Base-by-base conservation (phyloP, 139 green algal species). In the Pycnococcus provasolii region DNA sequence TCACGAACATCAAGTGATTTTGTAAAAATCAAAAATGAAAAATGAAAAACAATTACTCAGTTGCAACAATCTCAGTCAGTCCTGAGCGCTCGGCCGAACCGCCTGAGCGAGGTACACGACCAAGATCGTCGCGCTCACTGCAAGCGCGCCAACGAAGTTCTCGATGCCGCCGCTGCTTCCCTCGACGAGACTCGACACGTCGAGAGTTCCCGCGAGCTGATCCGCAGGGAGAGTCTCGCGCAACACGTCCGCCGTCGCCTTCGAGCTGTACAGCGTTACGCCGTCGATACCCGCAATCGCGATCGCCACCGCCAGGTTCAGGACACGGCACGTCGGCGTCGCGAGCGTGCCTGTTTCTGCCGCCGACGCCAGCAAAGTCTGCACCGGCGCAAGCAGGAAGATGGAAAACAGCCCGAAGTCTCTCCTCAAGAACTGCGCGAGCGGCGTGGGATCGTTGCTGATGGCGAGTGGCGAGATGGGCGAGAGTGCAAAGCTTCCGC, bases 51-150 rank as follows among this genome's bases (percentile, higher is more conserved):
- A 26, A 26, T 26, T 26, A 26, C 26, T 26, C 26, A 26, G 26
- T 26, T 26, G 26, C 26, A 26, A 26, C 26, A 26, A 26, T 26
- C 26, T 26, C 26, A 26, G 26, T 26, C 26, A 26, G 26, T 55
- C 48, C 48, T 55, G 48, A 37, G 9, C 9, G 9, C 11, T 55
- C 9, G 11, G 48, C 48, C 9, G 48, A 11, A 71, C 4, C 9
- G 52, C 64, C 44, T 71, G 64, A 42, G 62, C 62, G 6, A 71
- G 53, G 53, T 71, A 71, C 11, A 71, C 64, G 3, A 9, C 64
- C 42, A 39, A 45, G 41, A 63, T 71, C 26, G 26, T 37, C 3
- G 43, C 45, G 64, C 9, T 46, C 40, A 71, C 64, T 2, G 42
- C n/a, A 13, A 71, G 42, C 42, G 64, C 64, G 13, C 42, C 64